Evolutionary conservation across 2,329 filamentous ascomycete genomes (phyloP), one percentile per base, ranked within the genome.

Genomic region (Parastagonospora avenae): DNA sequence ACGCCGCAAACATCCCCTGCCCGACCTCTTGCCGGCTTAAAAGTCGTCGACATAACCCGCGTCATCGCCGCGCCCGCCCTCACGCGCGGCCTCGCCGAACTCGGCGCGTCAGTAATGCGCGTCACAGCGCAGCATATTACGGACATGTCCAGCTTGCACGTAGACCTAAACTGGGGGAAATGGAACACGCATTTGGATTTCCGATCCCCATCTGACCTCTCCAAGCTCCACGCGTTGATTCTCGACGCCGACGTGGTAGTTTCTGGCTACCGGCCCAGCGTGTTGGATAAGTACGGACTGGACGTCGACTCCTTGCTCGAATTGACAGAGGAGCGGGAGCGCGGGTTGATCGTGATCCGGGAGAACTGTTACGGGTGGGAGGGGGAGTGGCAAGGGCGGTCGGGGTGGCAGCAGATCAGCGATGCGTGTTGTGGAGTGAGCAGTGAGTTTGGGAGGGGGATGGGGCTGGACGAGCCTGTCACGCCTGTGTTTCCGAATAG

Each of bases 301-400:
- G 73, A 74, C 0, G 63, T 68, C 0, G 63, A 76, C 3, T 75
- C 71, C 1, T 64, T 81, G 27, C 62, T 79, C 4, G 72, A 78
- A 6, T 47, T 80, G 36, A 74, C 70, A 2, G 70, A 74, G 39
- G 65, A 74, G 6, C 67, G 79, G 8, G 71, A 68, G 2, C 63
- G 73, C 16, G 79, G 79, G 0, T 70, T 82, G 16, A 71, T 83
- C 14, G 75, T 80, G 38, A 76, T 79, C 2, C 67, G 76, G 3
- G 80, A 82, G 66, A 82, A 83, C 55, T 82, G 79, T 60, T 84
- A 82, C 52, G 81, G 81, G 0, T 82, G 76, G 72, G 59, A 80
- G 42, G 81, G 80, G 0, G 77, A 77, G 0, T 80, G 77, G 76
- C 63, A 68, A 8, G 66, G 76, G 28, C 67, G 80, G 4, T 77